Evolutionary conservation across 306 rosid genomes (phyloP).

Genomic region (Purshia tridentata): DNA sequence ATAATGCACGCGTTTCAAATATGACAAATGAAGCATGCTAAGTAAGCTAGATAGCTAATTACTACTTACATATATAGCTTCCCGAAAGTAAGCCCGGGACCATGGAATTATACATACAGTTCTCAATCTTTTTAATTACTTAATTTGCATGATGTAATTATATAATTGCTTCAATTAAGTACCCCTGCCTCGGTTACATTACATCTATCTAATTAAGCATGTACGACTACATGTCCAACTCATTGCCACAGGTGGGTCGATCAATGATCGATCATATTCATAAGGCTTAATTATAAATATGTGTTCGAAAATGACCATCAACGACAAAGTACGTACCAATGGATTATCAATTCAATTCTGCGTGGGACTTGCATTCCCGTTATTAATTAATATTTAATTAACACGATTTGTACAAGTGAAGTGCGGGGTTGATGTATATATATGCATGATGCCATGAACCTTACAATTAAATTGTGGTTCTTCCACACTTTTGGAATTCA

Average conservation of each 20-base stretch:
- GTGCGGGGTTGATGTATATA: constrained; percentile 5
- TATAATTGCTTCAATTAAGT: too few species aligned
- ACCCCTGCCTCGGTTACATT: too few species aligned
- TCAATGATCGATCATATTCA: too few species aligned
- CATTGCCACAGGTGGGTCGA: neutral
- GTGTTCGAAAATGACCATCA: constrained; percentile 24
- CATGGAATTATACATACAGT: constrained; percentile 16
- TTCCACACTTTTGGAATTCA: neutral
- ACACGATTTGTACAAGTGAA: constrained; percentile 21
- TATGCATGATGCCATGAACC: neutral
- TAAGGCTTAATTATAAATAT: neutral
- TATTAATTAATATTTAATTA: constrained; percentile 14
- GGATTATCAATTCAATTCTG: constrained; percentile 19
- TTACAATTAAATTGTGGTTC: neutral
- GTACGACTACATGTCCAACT: neutral
- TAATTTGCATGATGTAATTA: too few species aligned
- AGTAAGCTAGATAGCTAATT: neutral
- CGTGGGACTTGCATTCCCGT: constrained; percentile 27
- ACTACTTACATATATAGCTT: neutral
- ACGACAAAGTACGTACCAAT: constrained; percentile 5
- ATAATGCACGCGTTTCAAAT: constrained; percentile 26
- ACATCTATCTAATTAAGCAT: too few species aligned
- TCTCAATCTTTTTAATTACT: too few species aligned
- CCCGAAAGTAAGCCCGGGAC: constrained; percentile 34
- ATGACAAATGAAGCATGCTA: constrained; percentile 26